Evolutionary conservation across 1,139 yeast species (phyloP).

Genomic region (Hansenula lynferdii): DNA sequence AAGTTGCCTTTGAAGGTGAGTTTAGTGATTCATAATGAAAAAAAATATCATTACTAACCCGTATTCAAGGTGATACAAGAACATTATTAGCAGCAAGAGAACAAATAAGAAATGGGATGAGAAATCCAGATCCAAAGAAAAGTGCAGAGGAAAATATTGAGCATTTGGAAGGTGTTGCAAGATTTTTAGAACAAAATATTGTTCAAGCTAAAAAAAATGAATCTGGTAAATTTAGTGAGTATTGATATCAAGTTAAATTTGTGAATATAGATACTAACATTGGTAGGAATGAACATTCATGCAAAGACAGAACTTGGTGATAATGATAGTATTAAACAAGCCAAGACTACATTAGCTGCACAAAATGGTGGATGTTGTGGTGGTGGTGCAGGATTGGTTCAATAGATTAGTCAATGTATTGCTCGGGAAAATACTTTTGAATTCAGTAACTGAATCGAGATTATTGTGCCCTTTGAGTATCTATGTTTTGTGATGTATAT

Average conservation of each 20-base stretch:
- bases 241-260: no score
- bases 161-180: constrained; percentile 65
- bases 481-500: no score
- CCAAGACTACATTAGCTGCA: constrained; percentile 28
- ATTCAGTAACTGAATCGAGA: no score
- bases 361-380: constrained; percentile 44
- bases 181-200: constrained; percentile 62
- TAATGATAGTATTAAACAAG: constrained; percentile 54
- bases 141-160: constrained; percentile 46
- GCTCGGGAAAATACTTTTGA: no score
- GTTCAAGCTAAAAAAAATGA: constrained; percentile 73
- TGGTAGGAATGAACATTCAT: constrained; percentile 65
- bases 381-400: constrained; percentile 27
- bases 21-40: background rate
- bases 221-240: constrained; percentile 20
- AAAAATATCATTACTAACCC: background rate
- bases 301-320: constrained; percentile 86
- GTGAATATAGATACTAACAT: background rate
- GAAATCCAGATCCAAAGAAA: constrained; percentile 36
- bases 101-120: constrained; percentile 60
- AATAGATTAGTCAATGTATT: constrained; percentile 1
- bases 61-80: constrained; percentile 35
- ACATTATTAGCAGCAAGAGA: constrained; percentile 59
- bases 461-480: no score
- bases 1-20: constrained; percentile 51